Conservation (phyloP, 2,329 filamentous ascomycete species). For the Aurifilum marmelostoma region DNA sequence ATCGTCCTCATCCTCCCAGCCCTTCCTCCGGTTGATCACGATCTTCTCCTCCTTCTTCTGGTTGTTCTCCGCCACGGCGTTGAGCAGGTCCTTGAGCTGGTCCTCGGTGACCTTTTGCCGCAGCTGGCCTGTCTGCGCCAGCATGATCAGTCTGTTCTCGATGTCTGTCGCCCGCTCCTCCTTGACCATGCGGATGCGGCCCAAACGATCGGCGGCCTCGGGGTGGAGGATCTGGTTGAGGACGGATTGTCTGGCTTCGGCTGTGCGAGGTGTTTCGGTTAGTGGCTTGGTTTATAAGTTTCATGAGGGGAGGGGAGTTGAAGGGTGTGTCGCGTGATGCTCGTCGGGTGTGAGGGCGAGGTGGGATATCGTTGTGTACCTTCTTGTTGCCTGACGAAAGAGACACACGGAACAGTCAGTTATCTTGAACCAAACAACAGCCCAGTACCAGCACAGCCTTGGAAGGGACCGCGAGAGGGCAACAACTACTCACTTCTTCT, state of each 20-base stretch:
- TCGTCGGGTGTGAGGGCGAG: background rate
- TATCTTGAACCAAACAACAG: background rate
- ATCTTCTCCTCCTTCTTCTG: conserved; percentile 80
- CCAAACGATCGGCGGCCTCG: conserved; percentile 88
- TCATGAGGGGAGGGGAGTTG: background rate
- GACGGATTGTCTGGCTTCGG: conserved; percentile 75
- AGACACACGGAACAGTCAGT: conserved; percentile 4
- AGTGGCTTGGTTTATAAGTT: background rate
- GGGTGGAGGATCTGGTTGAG: conserved; percentile 93
- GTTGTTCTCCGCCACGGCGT: conserved; percentile 78
- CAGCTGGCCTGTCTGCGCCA: conserved; percentile 86
- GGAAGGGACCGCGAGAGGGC: background rate
- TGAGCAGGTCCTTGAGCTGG: conserved; percentile 89
- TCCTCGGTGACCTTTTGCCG: conserved; percentile 86
- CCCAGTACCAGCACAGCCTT: background rate
- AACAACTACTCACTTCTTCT: conserved; percentile 60
- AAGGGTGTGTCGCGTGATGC: conserved; percentile 4
- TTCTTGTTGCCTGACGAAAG: conserved; percentile 48
- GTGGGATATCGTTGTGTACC: conserved; percentile 36
- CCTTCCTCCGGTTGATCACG: conserved; percentile 81
- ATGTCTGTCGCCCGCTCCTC: conserved; percentile 86
- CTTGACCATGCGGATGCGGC: conserved; percentile 94
- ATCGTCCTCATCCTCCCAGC: conserved; percentile 83
- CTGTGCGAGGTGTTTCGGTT: conserved; percentile 36
- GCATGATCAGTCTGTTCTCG: conserved; percentile 89